Conservation (phyloP, 345 rosid species). For the Sapria himalayana region DNA sequence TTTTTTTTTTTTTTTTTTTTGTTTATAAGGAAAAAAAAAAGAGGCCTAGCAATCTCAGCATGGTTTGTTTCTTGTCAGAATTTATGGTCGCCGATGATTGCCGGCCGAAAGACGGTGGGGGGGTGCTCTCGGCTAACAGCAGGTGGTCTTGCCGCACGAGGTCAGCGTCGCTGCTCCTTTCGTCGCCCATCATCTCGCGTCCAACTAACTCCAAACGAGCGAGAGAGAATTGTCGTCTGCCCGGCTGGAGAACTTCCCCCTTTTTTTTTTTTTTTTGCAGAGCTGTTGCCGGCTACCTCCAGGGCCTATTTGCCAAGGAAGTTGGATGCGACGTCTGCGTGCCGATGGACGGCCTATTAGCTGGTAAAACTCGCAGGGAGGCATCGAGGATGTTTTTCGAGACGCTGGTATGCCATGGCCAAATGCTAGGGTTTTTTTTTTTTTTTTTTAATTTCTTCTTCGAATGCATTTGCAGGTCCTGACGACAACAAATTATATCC, state of each 20-base stretch:
- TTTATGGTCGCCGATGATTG: conserved; percentile 87
- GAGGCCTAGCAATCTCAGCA: too few relatives aligned
- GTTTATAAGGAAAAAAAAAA: too few relatives aligned
- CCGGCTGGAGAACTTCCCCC: too few relatives aligned
- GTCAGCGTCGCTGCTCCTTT: too few relatives aligned
- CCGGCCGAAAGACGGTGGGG: conserved; percentile 36
- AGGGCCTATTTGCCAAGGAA: conserved; percentile 47
- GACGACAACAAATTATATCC: conserved; percentile 80
- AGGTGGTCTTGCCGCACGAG: conserved; percentile 99
- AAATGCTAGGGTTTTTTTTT: not conserved
- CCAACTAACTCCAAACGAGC: too few relatives aligned
- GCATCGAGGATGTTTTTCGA: conserved; percentile 98
- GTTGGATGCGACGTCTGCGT: conserved; percentile 33
- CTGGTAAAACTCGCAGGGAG: conserved; percentile 93
- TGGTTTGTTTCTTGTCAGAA: too few relatives aligned
- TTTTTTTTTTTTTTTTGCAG: conserved; percentile 15
- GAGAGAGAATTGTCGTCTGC: too few relatives aligned
- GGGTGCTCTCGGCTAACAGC: conserved; percentile 31
- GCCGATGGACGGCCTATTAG: conserved; percentile 42
- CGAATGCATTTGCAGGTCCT: conserved; percentile 36
- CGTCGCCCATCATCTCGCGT: too few relatives aligned
- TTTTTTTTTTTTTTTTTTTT: too few relatives aligned
- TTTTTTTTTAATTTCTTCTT: not conserved
- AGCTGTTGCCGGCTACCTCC: conserved; percentile 89
- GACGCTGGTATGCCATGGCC: conserved; percentile 47